Conservation (phyloP, 1,139 yeast species). For the Pichia sp. region DNA sequence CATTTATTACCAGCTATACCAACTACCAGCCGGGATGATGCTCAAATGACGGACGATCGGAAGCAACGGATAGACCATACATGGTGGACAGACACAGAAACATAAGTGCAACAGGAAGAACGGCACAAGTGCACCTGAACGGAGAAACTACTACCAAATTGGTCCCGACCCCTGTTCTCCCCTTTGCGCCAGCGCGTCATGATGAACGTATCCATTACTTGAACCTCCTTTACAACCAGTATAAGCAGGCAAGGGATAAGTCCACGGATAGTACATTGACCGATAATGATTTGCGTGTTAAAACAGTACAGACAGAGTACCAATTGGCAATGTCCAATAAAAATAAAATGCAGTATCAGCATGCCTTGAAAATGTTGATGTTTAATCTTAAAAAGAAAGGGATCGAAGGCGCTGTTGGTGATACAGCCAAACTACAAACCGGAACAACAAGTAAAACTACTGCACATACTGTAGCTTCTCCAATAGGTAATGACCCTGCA, state of each 20-base stretch:
- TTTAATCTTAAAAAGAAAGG: constrained; percentile 35
- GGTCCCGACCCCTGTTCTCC: constrained; percentile 25
- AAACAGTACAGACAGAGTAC: constrained; percentile 42
- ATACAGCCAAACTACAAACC: too few species aligned
- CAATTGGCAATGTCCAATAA: constrained; percentile 40
- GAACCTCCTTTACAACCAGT: constrained; percentile 21
- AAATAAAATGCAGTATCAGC: constrained; percentile 31
- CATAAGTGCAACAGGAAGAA: too few species aligned
- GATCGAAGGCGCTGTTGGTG: too few species aligned
- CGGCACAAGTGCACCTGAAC: too few species aligned
- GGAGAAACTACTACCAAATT: constrained; percentile 3
- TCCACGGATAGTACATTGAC: background rate
- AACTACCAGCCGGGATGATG: too few species aligned
- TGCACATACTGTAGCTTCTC: too few species aligned
- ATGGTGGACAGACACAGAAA: too few species aligned
- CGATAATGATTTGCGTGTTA: constrained; percentile 20
- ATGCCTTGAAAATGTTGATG: constrained; percentile 31
- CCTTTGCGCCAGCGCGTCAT: constrained; percentile 26
- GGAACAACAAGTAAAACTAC: too few species aligned
- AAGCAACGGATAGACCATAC: too few species aligned
- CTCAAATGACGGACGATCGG: too few species aligned
- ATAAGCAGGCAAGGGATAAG: constrained; percentile 6
- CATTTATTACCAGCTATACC: too few species aligned
- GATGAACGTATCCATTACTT: constrained; percentile 24
- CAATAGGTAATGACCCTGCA: too few species aligned